phyloP scores from a whole-genome alignment of 352 stramenopile genomes.

The Globisporangium mamillatum region DNA sequence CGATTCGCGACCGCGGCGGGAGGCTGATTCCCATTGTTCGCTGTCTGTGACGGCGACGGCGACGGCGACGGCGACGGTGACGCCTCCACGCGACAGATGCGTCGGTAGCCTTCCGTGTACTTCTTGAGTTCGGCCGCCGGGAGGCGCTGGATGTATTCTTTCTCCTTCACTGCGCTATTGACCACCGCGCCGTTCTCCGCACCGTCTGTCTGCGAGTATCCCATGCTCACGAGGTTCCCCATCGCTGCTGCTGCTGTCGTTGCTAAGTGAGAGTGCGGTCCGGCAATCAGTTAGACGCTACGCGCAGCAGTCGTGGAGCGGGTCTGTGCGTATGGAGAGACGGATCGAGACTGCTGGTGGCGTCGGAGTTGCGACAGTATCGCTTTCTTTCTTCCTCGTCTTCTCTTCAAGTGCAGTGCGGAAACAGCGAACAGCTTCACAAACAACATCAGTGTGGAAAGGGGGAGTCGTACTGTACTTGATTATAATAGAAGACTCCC shows the following conservation, averaged over 20 bases:
- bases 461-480: slow-evolving; percentile 4
- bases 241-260: slow-evolving; percentile 26
- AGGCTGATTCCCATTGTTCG: slow-evolving; percentile 1
- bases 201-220: slow-evolving; percentile 21
- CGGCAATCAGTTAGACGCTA: background rate
- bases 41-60: slow-evolving; percentile 5
- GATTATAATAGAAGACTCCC: background rate
- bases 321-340: background rate
- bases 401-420: slow-evolving; percentile 7
- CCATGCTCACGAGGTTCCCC: slow-evolving; percentile 71
- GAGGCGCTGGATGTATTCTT: slow-evolving; percentile 60
- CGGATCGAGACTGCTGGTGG: background rate
- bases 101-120: slow-evolving; percentile 69
- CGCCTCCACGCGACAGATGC: slow-evolving; percentile 59
- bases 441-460: background rate
- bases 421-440: slow-evolving; percentile 6
- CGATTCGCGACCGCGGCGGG: slow-evolving; percentile 5
- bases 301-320: background rate
- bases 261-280: background rate
- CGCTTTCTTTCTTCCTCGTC: background rate
- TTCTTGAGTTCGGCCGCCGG: slow-evolving; percentile 55
- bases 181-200: slow-evolving; percentile 14
- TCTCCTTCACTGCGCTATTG: slow-evolving; percentile 11
- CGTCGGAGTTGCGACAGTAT: background rate
- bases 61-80: slow-evolving; percentile 1